Conservation (phyloP, 2,329 filamentous ascomycete species). For the Drechslerella coelobrocha region DNA sequence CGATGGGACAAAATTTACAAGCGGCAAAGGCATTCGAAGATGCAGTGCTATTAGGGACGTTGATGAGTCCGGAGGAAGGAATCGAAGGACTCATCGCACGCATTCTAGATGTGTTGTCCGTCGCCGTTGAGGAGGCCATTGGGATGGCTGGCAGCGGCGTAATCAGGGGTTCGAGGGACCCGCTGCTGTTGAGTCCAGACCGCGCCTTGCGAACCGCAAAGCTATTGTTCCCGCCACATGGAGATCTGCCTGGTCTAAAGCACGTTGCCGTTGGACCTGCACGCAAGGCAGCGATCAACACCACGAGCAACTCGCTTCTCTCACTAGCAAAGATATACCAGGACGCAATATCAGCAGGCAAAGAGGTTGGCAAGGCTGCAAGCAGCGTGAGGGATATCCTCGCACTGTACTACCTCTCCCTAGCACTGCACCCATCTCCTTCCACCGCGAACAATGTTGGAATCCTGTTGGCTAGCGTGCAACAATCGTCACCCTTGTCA, state of each 20-base stretch:
- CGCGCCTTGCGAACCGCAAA: constrained; percentile 81
- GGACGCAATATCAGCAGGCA: constrained; percentile 83
- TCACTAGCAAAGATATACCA: constrained; percentile 98
- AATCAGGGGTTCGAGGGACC: constrained; percentile 62
- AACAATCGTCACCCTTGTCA: constrained; percentile 66
- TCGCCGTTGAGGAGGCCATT: constrained; percentile 59
- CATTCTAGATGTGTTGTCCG: constrained; percentile 74
- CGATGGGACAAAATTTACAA: constrained; percentile 77
- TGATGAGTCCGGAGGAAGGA: constrained; percentile 68
- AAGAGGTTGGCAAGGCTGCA: constrained; percentile 67
- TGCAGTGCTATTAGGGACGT: constrained; percentile 85
- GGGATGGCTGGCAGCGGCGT: constrained; percentile 55
- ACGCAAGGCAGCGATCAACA: constrained; percentile 81
- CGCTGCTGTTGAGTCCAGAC: constrained; percentile 81
- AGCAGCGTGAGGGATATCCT: constrained; percentile 89
- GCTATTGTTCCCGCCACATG: constrained; percentile 77
- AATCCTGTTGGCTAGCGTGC: constrained; percentile 92
- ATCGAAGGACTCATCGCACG: constrained; percentile 79
- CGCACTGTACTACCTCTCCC: constrained; percentile 90
- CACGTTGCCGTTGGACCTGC: constrained; percentile 74
- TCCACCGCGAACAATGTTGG: constrained; percentile 98
- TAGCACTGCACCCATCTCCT: constrained; percentile 92
- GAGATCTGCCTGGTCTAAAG: constrained; percentile 79
- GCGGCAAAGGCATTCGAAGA: constrained; percentile 93
- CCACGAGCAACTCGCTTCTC: constrained; percentile 91